A percentile compares a stretch with the other conserved stretches of the same genome.
Conservation (phyloP, 495 filamentous ascomycete genomes). For the Aspergillus kassunensis region DNA sequence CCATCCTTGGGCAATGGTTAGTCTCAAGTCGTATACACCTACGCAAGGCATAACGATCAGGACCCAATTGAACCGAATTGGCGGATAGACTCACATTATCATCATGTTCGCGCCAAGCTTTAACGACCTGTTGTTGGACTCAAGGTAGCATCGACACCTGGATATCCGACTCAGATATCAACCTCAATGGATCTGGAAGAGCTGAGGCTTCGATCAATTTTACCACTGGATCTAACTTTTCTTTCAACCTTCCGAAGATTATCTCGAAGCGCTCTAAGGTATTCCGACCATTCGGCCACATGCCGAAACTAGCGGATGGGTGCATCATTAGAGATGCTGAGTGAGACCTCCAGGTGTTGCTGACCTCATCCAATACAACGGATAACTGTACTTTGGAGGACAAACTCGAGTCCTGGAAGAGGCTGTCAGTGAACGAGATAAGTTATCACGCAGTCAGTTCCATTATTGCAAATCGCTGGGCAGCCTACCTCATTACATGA, state of each 20-base stretch:
- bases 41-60: not conserved
- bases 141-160: not conserved
- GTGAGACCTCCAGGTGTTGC: not conserved
- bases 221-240: not conserved
- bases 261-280: not conserved
- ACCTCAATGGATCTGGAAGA: not conserved
- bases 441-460: not conserved
- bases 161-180: not conserved
- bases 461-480: not conserved
- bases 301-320: conserved; percentile 1
- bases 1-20: not conserved
- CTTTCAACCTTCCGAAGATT: not conserved
- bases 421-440: not conserved
- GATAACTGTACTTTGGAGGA: not conserved
- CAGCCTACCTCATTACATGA: not conserved
- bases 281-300: not conserved
- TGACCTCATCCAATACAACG: not conserved
- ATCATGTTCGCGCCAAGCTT: conserved; percentile 1
- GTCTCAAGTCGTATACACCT: not conserved
- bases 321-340: not conserved
- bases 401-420: not conserved
- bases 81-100: not conserved
- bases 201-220: not conserved
- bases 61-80: not conserved
- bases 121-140: not conserved